phyloP scores from a whole-genome alignment of 2,329 filamentous ascomycete species.

The Paraphaeosphaeria minitans region DNA sequence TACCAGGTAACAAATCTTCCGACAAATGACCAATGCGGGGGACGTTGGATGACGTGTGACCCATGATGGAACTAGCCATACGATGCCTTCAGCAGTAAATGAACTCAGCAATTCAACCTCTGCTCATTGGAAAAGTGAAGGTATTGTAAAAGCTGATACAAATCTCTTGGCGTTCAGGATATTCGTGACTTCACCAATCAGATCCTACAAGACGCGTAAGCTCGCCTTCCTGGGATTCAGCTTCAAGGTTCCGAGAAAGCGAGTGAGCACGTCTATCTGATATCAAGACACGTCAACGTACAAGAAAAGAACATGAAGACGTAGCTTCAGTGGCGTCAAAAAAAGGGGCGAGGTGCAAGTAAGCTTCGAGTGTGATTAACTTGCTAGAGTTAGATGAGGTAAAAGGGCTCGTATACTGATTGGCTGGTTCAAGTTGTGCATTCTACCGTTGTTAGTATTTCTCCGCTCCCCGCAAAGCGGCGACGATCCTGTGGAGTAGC shows the following conservation, averaged over 20 bases:
- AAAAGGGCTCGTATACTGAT: neutral
- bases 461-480: slow-evolving; percentile 6
- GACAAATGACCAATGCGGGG: neutral
- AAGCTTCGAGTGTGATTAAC: slow-evolving; percentile 3
- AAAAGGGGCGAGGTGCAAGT: neutral
- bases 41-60: neutral
- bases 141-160: neutral
- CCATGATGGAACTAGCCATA: neutral
- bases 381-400: slow-evolving; percentile 2
- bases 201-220: neutral
- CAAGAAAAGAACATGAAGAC: neutral
- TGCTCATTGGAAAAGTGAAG: neutral
- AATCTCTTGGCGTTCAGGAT: neutral
- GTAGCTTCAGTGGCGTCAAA: neutral
- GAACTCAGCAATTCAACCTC: neutral
- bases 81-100: neutral
- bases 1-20: neutral
- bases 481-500: slow-evolving; percentile 1
- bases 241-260: neutral
- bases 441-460: slow-evolving; percentile 6
- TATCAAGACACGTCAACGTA: neutral
- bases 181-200: neutral
- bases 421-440: slow-evolving; percentile 4
- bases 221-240: neutral
- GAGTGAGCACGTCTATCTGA: neutral